phyloP scores from a whole-genome alignment of 108 stramenopile genomes.

The Cyclostephanos tholiformis region DNA sequence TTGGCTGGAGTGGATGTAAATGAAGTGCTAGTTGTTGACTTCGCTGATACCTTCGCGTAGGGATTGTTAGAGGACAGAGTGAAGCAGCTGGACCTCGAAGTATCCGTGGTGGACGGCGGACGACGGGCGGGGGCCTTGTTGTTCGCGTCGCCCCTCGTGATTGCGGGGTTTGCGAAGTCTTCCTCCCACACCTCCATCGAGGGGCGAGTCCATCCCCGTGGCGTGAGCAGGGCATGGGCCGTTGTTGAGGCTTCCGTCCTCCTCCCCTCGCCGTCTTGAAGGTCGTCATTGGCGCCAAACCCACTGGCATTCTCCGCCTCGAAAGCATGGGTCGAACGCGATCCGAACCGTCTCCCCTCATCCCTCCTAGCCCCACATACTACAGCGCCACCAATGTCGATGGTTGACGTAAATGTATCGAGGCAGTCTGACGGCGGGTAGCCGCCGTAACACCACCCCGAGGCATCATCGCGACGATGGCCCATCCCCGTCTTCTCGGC shows the following conservation, averaged over 20 bases:
- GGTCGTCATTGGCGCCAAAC: not conserved
- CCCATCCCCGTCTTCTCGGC: conserved; percentile 19
- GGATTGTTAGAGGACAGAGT: conserved; percentile 37
- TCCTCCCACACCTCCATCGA: not conserved
- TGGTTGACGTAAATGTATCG: not conserved
- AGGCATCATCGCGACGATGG: conserved; percentile 2
- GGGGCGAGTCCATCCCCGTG: conserved; percentile 22
- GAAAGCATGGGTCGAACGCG: conserved; percentile 14
- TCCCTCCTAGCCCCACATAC: not conserved
- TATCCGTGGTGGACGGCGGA: conserved; percentile 12
- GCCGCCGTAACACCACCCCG: conserved; percentile 19
- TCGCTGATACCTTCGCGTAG: conserved; percentile 1
- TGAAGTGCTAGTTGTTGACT: not conserved
- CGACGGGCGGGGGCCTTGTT: not conserved
- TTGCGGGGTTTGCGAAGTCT: not conserved
- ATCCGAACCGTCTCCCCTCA: conserved; percentile 13
- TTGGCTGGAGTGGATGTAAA: not conserved
- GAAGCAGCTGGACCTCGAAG: conserved; percentile 38
- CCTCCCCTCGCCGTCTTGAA: not conserved
- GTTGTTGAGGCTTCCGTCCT: not conserved
- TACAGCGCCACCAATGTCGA: not conserved
- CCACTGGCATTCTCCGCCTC: not conserved
- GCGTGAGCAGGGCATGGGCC: conserved; percentile 24
- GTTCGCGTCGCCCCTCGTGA: not conserved
- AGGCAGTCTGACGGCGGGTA: conserved; percentile 30